Evolutionary conservation across 164 flowering plant genomes (phyloP), one percentile per base, ranked within the genome.

Genomic region (Vitis cinerea): DNA sequence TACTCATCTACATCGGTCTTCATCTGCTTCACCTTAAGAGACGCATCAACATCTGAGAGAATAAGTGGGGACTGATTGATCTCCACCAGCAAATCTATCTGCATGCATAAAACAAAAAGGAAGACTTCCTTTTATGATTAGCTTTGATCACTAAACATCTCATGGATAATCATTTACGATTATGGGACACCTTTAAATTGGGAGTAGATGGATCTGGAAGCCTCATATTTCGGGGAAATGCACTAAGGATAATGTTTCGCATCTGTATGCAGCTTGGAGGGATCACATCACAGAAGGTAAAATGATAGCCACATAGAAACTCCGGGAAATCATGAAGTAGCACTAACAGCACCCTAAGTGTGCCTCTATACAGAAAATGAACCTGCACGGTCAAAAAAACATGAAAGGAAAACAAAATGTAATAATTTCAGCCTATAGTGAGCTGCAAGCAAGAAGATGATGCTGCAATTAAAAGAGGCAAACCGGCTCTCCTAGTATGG

Each of bases 211-310:
- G 99, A 81, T 96, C 99, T 29, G 99, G 99, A 16, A 96, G 83
- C 87, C 94, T 90, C 98, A 93, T 93, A 75, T 90, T 93, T 72
- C 91, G 92, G 13, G 99, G 99, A 81, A 93, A 96, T 53, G 98
- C 98, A 82, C 99, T 96, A 31, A 96, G 93, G 72, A 96, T 88
- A 57, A 93, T 91, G 82, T 93, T 96, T 19, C 99, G 87, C 99
- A 96, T 93, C 80, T 96, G 99, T 71, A 96, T 93, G 87, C 99
- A 96, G 77, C 89, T 96, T 13, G 97, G 87, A 52, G 99, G 99
- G 59, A 96, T 96, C 17, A 92, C 94, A 83, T 96, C 98, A 78
- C 99, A 93, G 80, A 96, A 96, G 59, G 97, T 92, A 82, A 96
- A 93, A 82, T 96, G 98, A 81, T 92, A 93, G 71, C 92, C 97